These are phyloP conservation scores for Cyathus olla DNA, from an alignment of 1,284 basidiomycete genomes.

Conservation along the genomic window DNA sequence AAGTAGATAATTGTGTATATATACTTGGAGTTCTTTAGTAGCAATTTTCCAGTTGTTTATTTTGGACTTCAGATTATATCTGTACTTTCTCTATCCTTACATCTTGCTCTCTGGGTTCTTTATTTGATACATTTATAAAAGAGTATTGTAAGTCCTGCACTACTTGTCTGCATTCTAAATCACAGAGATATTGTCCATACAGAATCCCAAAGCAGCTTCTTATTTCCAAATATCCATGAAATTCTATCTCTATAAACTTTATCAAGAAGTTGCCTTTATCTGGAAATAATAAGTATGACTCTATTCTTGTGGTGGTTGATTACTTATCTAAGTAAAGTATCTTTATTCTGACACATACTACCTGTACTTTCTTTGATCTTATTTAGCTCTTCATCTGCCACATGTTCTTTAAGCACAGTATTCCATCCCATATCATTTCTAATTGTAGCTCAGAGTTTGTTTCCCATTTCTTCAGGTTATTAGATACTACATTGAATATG, in stretches of 20 bases:
- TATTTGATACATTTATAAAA: not conserved
- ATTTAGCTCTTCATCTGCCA: slow-evolving; percentile 11
- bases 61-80: too few species aligned
- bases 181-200: slow-evolving; percentile 1
- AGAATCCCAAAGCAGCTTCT: slow-evolving; percentile 4
- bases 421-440: slow-evolving; percentile 14
- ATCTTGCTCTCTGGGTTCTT: too few species aligned
- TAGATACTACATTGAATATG: slow-evolving; percentile 16
- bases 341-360: slow-evolving; percentile 7
- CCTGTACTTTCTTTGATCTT: slow-evolving; percentile 3
- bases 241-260: slow-evolving; percentile 10
- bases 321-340: slow-evolving; percentile 5
- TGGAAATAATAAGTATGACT: not conserved
- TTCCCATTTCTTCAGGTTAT: slow-evolving; percentile 15
- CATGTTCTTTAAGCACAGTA: slow-evolving; percentile 16
- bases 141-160: slow-evolving; percentile 1
- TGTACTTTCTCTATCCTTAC: too few species aligned
- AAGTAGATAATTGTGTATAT: too few species aligned
- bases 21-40: too few species aligned
- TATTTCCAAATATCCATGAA: slow-evolving; percentile 1
- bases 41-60: too few species aligned
- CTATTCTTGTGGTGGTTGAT: slow-evolving; percentile 9
- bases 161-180: not conserved
- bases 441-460: slow-evolving; percentile 17
- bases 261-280: slow-evolving; percentile 5